These are phyloP conservation scores for Lathyrus tuberosus DNA, from an alignment of 306 rosid genomes.

Conservation along the genomic window DNA sequence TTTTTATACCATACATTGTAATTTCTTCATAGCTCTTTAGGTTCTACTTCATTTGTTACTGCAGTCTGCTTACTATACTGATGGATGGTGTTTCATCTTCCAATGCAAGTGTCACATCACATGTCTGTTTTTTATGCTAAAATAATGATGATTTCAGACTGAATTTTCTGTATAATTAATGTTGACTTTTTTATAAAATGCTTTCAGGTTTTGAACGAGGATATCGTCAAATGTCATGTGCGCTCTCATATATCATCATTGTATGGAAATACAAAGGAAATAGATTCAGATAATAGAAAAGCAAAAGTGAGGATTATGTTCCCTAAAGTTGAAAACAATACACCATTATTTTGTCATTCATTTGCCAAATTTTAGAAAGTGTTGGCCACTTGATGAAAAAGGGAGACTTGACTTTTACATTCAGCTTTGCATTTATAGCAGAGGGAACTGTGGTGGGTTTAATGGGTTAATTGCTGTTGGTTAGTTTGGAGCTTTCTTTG, in stretches of 20 bases:
- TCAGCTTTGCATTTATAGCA: background rate
- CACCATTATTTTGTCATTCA: constrained; percentile 1
- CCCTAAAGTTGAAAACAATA: constrained; percentile 9
- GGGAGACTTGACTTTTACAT: background rate
- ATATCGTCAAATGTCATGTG: constrained; percentile 76
- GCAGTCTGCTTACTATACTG: constrained; percentile 16
- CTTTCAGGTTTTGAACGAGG: constrained; percentile 75
- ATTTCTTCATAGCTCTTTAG: constrained; percentile 17
- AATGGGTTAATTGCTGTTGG: background rate
- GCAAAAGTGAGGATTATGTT: constrained; percentile 68
- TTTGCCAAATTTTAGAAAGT: constrained; percentile 1
- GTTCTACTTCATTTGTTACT: constrained; percentile 25
- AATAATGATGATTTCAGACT: constrained; percentile 3
- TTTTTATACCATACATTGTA: constrained; percentile 1
- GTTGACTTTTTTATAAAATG: constrained; percentile 27
- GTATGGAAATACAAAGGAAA: constrained; percentile 44
- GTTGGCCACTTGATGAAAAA: constrained; percentile 3
- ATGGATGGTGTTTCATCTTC: background rate
- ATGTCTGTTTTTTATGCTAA: constrained; percentile 30
- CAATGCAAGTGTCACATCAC: constrained; percentile 9
- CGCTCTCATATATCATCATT: constrained; percentile 63
- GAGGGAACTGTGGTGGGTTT: background rate
- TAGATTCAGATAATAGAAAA: constrained; percentile 49
- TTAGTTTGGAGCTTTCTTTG: constrained; percentile 8
- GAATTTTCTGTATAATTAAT: constrained; percentile 18